These are phyloP conservation scores for Ichthyophthirius multifiliis DNA, from an alignment of 169 alveolate genomes.

Conservation along the genomic window DNA sequence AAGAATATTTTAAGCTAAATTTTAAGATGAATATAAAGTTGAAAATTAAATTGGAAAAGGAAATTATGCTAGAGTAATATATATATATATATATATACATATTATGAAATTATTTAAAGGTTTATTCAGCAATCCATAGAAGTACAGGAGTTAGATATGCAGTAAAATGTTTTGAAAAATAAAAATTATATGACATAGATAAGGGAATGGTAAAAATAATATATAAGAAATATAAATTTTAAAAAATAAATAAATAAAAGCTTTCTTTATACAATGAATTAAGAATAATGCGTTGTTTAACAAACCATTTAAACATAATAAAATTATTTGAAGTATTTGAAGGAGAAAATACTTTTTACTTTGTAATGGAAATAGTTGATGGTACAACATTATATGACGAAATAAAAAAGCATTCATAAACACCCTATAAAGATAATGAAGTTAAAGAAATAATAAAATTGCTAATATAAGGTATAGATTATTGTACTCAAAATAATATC, in stretches of 20 bases:
- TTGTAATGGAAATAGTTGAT: slow-evolving; percentile 58
- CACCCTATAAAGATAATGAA: slow-evolving; percentile 45
- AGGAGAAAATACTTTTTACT: slow-evolving; percentile 44
- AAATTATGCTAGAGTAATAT: slow-evolving; percentile 22
- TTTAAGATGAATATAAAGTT: slow-evolving; percentile 12
- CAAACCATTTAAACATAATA: slow-evolving; percentile 61
- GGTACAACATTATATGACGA: slow-evolving; percentile 65
- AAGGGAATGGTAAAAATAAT: slow-evolving; percentile 9
- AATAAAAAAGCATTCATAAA: slow-evolving; percentile 38
- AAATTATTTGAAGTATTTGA: slow-evolving; percentile 60
- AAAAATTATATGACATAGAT: background rate
- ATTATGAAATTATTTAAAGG: too few relatives aligned
- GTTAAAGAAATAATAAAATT: slow-evolving; percentile 50
- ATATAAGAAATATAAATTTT: too few relatives aligned
- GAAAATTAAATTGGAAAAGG: slow-evolving; percentile 5
- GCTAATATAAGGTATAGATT: slow-evolving; percentile 53
- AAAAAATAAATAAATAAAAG: slow-evolving; percentile 15
- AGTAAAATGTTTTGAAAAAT: slow-evolving; percentile 14
- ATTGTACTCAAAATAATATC: slow-evolving; percentile 59
- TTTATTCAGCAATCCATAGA: background rate
- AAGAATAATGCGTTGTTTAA: slow-evolving; percentile 24
- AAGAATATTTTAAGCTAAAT: slow-evolving; percentile 10
- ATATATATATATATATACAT: too few relatives aligned
- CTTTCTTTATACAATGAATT: slow-evolving; percentile 33
- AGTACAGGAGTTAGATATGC: slow-evolving; percentile 23